A percentile compares a stretch with the other conserved stretches of the same genome.
phyloP scores from a whole-genome alignment of 108 stramenopile genomes.

The Nitzschia palea region DNA sequence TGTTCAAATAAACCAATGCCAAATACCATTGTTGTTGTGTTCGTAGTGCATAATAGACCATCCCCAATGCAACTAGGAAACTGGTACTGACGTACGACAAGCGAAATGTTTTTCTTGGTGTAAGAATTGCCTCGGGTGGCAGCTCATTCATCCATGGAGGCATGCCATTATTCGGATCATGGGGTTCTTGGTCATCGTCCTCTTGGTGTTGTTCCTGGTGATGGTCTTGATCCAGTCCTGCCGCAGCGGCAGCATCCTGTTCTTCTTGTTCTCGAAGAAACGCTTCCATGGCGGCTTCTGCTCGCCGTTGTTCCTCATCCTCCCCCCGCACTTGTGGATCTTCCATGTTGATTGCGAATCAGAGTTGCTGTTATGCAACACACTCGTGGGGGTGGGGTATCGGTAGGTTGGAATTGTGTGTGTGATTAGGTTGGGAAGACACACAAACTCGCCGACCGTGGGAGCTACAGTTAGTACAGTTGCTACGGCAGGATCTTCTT shows the following conservation, averaged over 20 bases:
- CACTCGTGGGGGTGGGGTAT: too few species aligned
- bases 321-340: conserved; percentile 1
- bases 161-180: background rate
- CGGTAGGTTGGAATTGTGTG: too few species aligned
- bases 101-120: conserved; percentile 5
- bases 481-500: too few species aligned
- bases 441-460: too few species aligned
- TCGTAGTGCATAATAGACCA: conserved; percentile 74
- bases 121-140: background rate
- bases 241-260: conserved; percentile 6
- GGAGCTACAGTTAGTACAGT: too few species aligned
- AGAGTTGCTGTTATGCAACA: too few species aligned
- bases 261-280: conserved; percentile 40
- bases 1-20: conserved; percentile 86
- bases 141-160: conserved; percentile 3
- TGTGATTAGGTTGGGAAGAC: too few species aligned
- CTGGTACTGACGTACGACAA: conserved; percentile 48
- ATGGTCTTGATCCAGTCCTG: background rate
- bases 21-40: conserved; percentile 94
- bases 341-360: background rate
- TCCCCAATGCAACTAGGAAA: conserved; percentile 48
- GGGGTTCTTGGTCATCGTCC: background rate
- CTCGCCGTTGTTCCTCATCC: conserved; percentile 22
- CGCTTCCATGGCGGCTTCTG: conserved; percentile 33
- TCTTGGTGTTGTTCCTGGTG: background rate